phyloP scores from a whole-genome alignment of 2,329 filamentous ascomycete genomes.

The Scortechinia acanthostroma region DNA sequence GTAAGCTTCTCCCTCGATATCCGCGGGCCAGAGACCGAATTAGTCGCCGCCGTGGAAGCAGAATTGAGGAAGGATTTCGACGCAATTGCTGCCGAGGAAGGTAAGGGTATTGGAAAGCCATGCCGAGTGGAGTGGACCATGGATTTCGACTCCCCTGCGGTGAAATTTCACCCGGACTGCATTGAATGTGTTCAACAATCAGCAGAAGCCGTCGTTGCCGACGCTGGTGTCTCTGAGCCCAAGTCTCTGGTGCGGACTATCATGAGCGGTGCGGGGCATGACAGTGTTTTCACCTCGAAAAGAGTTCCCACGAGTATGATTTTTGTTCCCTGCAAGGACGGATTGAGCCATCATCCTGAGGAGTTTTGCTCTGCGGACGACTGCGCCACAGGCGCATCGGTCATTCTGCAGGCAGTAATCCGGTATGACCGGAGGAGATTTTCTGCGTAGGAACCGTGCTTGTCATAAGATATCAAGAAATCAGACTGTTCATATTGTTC shows the following conservation, averaged over 20 bases:
- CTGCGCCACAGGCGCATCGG: not conserved
- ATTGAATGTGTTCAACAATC: constrained; percentile 56
- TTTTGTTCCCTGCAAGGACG: constrained; percentile 23
- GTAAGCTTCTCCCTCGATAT: constrained; percentile 67
- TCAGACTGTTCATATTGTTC: no score
- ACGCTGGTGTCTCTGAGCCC: constrained; percentile 32
- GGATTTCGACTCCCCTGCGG: constrained; percentile 54
- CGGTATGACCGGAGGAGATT: constrained; percentile 2
- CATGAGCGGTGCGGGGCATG: constrained; percentile 27
- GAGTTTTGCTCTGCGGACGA: constrained; percentile 6
- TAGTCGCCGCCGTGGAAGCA: constrained; percentile 47
- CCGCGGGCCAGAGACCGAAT: constrained; percentile 45
- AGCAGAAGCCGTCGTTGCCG: constrained; percentile 46
- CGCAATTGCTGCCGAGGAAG: constrained; percentile 46
- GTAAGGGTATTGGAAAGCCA: constrained; percentile 34
- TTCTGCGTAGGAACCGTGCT: no score
- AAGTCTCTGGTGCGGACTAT: constrained; percentile 15
- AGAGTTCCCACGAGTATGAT: constrained; percentile 26
- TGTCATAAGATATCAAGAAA: no score
- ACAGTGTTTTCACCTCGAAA: constrained; percentile 23
- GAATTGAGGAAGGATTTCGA: constrained; percentile 49
- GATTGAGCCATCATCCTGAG: constrained; percentile 25
- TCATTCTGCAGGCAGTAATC: constrained; percentile 1
- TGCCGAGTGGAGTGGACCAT: constrained; percentile 49
- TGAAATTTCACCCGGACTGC: constrained; percentile 61